Evolutionary conservation across 352 stramenopile species (phyloP).

Genomic region (Phytopythium montanum): DNA sequence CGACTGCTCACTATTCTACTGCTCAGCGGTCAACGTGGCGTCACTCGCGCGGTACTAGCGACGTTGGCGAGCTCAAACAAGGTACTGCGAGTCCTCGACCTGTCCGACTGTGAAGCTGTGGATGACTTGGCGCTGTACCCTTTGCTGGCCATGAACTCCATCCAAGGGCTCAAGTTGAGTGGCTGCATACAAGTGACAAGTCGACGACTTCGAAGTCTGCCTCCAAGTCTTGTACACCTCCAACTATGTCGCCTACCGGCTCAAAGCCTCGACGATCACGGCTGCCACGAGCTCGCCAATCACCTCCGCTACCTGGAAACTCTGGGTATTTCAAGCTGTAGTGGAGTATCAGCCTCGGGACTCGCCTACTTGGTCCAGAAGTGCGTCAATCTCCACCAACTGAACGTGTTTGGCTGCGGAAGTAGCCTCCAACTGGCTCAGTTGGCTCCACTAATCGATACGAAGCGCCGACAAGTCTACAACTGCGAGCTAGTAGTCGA

Average conservation of each 20-base stretch:
- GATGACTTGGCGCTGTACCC: constrained; percentile 67
- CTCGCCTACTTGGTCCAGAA: constrained; percentile 26
- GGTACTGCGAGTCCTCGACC: constrained; percentile 43
- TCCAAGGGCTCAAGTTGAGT: constrained; percentile 45
- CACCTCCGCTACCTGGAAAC: constrained; percentile 33
- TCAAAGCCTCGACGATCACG: constrained; percentile 31
- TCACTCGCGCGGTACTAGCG: constrained; percentile 41
- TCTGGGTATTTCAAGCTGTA: constrained; percentile 35
- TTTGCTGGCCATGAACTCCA: constrained; percentile 51
- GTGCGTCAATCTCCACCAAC: constrained; percentile 36
- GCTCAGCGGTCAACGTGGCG: constrained; percentile 27
- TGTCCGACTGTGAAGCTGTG: constrained; percentile 40
- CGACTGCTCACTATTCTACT: constrained; percentile 24
- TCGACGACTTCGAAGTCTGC: constrained; percentile 42
- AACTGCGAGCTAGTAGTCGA: constrained; percentile 52
- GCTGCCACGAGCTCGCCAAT: constrained; percentile 22
- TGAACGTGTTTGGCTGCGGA: constrained; percentile 48
- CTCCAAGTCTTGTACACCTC: constrained; percentile 29
- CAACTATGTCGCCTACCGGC: constrained; percentile 23
- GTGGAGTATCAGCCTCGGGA: constrained; percentile 20
- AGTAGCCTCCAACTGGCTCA: constrained; percentile 24
- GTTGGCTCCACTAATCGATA: constrained; percentile 16
- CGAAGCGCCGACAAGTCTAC: constrained; percentile 35
- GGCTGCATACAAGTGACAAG: constrained; percentile 26
- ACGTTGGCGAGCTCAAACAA: constrained; percentile 57